Evolutionary conservation across 192 early-diverging fungal genomes (phyloP), one percentile per base, ranked within the genome.

Genomic region (Lobosporangium transversale): DNA sequence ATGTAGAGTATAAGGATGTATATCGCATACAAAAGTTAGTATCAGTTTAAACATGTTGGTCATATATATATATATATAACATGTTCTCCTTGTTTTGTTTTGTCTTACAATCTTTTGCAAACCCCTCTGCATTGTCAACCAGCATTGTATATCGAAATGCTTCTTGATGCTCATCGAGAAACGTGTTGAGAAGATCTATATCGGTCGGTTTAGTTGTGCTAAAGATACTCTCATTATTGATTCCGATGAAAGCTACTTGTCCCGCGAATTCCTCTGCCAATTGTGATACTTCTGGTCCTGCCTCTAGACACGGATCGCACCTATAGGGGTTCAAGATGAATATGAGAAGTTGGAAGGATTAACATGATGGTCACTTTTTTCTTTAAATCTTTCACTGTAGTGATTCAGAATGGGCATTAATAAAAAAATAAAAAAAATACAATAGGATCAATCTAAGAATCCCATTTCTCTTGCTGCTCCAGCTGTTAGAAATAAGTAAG

Each of bases 191-290:
- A 12, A 52, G 35, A 12, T 76, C 73, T 58, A 67, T 49, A 1
- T 76, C 62, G 27, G 63, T 50, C 37, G 73, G 73, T 67, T 67
- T 66, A 32, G 58, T 67, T 9, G 47, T 24, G 29, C 53, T 32
- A 27, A 76, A 76, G 30, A 76, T 66, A 33, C 73, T 76, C 27
- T 76, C 73, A 36, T 76, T 76, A 36, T 76, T 76, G 27, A 76
- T 66, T 26, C 73, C 73, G 15, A 76, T 57, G 27, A 76, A 65
- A 14, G 64, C 73, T 4, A 66, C 53, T 29, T 31, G 49, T 26
- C 73, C 64, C 35, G 73, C 51, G 23, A 57, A 76, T 24, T 76
- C 73, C 8, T 76, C 73, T 29, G 73, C 62, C 73, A 76, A 29
- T 26, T 76, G 58, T 15, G 73, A 76, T 8, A 76, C 64, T 33